phyloP scores from a whole-genome alignment of 2,329 filamentous ascomycete genomes.

The Fusarium succisae region DNA sequence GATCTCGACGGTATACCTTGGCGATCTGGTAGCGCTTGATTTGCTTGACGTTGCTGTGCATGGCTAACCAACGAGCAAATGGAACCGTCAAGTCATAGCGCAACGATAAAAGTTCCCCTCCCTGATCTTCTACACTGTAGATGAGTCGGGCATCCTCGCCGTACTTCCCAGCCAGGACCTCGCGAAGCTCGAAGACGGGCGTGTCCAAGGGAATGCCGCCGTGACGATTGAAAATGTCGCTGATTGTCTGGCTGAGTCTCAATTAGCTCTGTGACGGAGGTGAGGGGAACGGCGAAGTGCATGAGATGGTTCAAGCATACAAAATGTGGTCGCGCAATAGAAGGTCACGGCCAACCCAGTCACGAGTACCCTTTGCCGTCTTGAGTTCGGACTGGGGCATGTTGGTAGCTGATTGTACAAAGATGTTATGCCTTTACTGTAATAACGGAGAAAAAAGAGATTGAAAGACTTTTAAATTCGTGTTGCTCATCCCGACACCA shows the following conservation, averaged over 20 bases:
- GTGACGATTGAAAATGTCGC: neutral
- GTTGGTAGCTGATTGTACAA: neutral
- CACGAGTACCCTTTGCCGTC: neutral
- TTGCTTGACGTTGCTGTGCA: neutral
- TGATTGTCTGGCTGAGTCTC: neutral
- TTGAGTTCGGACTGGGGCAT: neutral
- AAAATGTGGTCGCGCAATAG: neutral
- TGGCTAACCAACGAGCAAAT: neutral
- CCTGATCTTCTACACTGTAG: neutral
- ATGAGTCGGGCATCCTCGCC: neutral
- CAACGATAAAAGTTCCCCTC: neutral
- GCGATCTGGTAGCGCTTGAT: neutral
- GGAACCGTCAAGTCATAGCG: neutral
- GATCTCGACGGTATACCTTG: neutral
- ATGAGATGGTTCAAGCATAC: neutral
- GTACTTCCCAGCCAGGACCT: neutral
- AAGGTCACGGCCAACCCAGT: neutral
- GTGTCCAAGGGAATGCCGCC: neutral
- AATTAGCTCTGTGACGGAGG: neutral
- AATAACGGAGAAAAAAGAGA: neutral
- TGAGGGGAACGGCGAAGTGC: fast-evolving
- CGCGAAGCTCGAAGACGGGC: neutral
- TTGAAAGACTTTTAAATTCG: neutral
- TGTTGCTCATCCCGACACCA: neutral
- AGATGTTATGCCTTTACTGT: neutral